Evolutionary conservation across 345 rosid species (phyloP).

Genomic region (Brassica carinata): DNA sequence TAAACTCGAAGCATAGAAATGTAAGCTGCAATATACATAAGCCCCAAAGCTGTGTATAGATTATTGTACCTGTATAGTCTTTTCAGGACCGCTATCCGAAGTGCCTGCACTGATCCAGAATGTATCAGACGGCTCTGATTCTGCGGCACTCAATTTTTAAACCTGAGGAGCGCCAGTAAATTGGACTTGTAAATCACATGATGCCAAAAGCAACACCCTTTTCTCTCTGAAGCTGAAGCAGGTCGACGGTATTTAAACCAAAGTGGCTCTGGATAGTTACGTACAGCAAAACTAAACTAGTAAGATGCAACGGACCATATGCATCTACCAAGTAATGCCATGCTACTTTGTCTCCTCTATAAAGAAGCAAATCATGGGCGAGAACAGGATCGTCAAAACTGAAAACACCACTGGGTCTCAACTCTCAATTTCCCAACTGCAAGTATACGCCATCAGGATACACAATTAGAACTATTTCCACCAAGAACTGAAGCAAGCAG

Average conservation of each 20-base stretch:
- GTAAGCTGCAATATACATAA: not conserved
- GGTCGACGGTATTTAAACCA: not conserved
- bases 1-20: not conserved
- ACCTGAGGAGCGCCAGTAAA: not conserved
- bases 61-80: slow-evolving; percentile 13
- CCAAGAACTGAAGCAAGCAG: not conserved
- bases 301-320: slow-evolving; percentile 6
- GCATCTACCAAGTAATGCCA: not conserved
- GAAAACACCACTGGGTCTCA: slow-evolving; percentile 4
- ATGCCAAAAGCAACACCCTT: not conserved
- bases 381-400: slow-evolving; percentile 12
- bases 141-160: not conserved
- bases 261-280: not conserved
- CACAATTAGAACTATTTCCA: slow-evolving; percentile 3
- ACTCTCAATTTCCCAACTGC: slow-evolving; percentile 11
- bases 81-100: not conserved
- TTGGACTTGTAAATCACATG: not conserved
- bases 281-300: slow-evolving; percentile 3
- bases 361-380: not conserved
- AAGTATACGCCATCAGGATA: not conserved
- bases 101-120: slow-evolving; percentile 6
- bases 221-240: not conserved
- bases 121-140: not conserved
- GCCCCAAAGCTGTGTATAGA: not conserved
- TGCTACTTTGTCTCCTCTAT: not conserved